Conservation (phyloP, 225 moss, liverwort and hornwort genomes). For the Climacium dendroides region DNA sequence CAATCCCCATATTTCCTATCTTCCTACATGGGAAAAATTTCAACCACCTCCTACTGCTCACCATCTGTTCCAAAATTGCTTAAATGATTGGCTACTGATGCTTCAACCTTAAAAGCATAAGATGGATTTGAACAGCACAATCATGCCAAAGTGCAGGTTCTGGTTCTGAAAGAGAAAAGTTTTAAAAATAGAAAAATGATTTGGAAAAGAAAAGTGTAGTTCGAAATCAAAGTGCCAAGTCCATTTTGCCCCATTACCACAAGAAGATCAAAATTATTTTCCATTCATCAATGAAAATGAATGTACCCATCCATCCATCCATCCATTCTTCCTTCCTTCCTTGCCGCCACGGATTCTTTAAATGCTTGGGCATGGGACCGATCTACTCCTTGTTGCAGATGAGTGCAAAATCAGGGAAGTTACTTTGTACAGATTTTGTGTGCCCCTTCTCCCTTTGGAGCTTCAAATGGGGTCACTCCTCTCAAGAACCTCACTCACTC, state of each 20-base stretch:
- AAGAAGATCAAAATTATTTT: neutral
- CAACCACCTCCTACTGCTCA: too few species aligned
- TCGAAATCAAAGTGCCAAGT: neutral
- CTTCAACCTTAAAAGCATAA: neutral
- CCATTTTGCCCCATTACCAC: neutral
- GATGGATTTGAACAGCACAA: too few species aligned
- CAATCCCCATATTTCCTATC: too few species aligned
- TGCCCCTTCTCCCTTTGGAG: neutral
- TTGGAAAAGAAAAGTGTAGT: neutral
- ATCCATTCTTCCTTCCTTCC: neutral
- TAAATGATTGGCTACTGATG: too few species aligned
- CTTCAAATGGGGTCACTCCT: neutral
- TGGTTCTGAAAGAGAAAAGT: too few species aligned
- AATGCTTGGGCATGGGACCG: neutral
- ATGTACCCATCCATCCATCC: neutral
- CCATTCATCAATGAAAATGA: neutral
- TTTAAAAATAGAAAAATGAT: neutral
- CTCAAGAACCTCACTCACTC: neutral
- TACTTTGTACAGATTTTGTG: constrained; percentile 33
- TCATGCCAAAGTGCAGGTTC: too few species aligned
- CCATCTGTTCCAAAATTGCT: too few species aligned
- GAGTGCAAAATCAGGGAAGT: constrained; percentile 41
- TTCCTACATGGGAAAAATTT: too few species aligned
- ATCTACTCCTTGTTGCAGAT: neutral
- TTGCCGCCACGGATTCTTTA: neutral